Percentiles rank a stretch among this genome's conserved stretches.
Evolutionary conservation across 2,329 filamentous ascomycete genomes (phyloP).

Genomic region (Verticillium isaacii): DNA sequence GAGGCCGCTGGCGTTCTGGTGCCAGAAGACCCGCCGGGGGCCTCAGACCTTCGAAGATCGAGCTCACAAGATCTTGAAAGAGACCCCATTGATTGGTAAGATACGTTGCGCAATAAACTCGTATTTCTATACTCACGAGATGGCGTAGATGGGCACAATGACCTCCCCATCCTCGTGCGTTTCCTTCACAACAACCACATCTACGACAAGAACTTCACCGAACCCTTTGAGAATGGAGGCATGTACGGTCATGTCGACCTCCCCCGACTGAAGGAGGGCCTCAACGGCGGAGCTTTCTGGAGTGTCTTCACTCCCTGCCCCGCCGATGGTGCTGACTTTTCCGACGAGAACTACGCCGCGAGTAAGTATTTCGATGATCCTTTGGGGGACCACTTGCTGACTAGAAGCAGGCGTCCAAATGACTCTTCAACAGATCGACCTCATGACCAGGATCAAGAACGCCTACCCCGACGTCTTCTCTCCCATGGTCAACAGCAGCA

Average conservation of each 20-base stretch:
- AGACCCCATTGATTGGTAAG: conserved; percentile 46
- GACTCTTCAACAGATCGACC: conserved; percentile 72
- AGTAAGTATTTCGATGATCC: conserved; percentile 40
- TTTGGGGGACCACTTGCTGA: neutral
- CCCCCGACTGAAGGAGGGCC: conserved; percentile 65
- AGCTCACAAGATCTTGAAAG: conserved; percentile 38
- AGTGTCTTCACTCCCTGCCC: conserved; percentile 81
- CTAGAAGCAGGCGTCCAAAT: conserved; percentile 50
- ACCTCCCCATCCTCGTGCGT: conserved; percentile 73
- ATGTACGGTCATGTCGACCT: conserved; percentile 73
- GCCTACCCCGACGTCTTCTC: conserved; percentile 69
- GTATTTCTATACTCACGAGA: neutral
- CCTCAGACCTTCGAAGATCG: conserved; percentile 32
- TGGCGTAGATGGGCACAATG: conserved; percentile 76
- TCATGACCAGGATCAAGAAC: conserved; percentile 59
- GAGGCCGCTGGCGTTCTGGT: neutral
- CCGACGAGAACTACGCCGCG: conserved; percentile 63
- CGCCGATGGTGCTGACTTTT: conserved; percentile 65
- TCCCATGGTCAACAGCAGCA: conserved; percentile 51
- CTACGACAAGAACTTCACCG: conserved; percentile 67
- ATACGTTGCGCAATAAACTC: neutral
- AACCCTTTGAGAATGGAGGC: conserved; percentile 67
- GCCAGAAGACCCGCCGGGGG: neutral
- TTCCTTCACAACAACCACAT: conserved; percentile 69
- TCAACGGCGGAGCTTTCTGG: conserved; percentile 87